Percentiles rank a stretch among this genome's conserved stretches.
phyloP scores from a whole-genome alignment of 345 rosid genomes.

The Stellera chamaejasme region DNA sequence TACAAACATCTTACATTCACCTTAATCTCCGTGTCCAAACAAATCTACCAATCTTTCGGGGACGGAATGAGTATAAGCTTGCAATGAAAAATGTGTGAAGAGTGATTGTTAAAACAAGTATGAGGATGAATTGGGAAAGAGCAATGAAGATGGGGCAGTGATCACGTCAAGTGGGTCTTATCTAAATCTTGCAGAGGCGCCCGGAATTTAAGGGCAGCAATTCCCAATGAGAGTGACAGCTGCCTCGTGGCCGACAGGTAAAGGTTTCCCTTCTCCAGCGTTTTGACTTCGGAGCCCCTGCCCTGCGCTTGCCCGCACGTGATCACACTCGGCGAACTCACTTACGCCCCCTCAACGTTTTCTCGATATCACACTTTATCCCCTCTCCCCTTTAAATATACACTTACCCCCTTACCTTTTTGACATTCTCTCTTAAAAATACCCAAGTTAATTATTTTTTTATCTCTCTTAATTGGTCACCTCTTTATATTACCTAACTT shows the following conservation, averaged over 20 bases:
- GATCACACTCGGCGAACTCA: conserved; percentile 4
- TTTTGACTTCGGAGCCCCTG: conserved; percentile 17
- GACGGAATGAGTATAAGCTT: no score
- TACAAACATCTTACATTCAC: no score
- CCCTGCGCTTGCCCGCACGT: conserved; percentile 23
- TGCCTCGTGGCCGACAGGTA: conserved; percentile 55
- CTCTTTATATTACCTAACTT: no score
- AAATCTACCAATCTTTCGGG: no score
- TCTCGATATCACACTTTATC: no score
- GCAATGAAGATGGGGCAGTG: neutral
- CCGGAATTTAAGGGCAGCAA: conserved; percentile 41
- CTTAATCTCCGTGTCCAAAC: no score
- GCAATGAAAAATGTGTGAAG: neutral
- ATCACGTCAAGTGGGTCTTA: neutral
- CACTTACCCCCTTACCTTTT: no score
- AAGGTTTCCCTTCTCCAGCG: conserved; percentile 14
- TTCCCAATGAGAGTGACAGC: conserved; percentile 40
- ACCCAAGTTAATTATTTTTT: no score
- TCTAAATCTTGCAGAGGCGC: conserved; percentile 13
- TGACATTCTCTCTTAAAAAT: no score
- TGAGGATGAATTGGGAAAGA: neutral
- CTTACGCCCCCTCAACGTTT: no score
- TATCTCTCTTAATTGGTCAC: no score
- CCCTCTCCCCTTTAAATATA: no score
- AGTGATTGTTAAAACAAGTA: neutral